Conservation (phyloP, 2,329 filamentous ascomycete species). For the Fusarium sp. region DNA sequence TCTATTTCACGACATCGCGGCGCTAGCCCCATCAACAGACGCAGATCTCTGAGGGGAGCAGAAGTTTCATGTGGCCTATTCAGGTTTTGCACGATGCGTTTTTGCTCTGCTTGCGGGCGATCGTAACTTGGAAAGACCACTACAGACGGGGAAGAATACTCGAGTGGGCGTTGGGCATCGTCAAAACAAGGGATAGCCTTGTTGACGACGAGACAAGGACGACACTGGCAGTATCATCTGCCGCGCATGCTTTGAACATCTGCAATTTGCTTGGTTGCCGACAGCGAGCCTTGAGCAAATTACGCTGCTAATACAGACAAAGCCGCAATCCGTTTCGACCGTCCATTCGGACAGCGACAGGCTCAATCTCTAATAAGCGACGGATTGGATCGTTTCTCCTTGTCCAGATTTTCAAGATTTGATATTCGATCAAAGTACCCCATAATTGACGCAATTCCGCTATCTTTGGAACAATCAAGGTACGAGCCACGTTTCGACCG, state of each 20-base stretch:
- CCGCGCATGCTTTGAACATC: constrained; percentile 26
- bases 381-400: constrained; percentile 31
- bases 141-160: constrained; percentile 22
- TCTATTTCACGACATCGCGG: constrained; percentile 16
- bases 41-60: constrained; percentile 31
- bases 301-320: constrained; percentile 29
- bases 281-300: constrained; percentile 12
- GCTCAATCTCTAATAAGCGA: constrained; percentile 42
- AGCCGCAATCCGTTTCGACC: constrained; percentile 27
- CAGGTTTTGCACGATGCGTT: constrained; percentile 23
- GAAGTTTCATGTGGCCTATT: constrained; percentile 30
- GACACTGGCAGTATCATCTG: constrained; percentile 29
- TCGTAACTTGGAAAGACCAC: constrained; percentile 42
- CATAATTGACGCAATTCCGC: constrained; percentile 35
- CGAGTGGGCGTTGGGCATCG: constrained; percentile 41
- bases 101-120: constrained; percentile 35
- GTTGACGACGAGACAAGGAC: constrained; percentile 35
- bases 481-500: constrained; percentile 38
- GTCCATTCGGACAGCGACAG: constrained; percentile 24
- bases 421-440: constrained; percentile 26
- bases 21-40: constrained; percentile 3
- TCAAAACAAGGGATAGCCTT: constrained; percentile 44
- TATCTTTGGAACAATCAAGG: constrained; percentile 34
- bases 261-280: constrained; percentile 25
- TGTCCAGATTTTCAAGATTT: constrained; percentile 29